Evolutionary conservation across 306 rosid species (phyloP).

Genomic region (Dalbergia cultrata): DNA sequence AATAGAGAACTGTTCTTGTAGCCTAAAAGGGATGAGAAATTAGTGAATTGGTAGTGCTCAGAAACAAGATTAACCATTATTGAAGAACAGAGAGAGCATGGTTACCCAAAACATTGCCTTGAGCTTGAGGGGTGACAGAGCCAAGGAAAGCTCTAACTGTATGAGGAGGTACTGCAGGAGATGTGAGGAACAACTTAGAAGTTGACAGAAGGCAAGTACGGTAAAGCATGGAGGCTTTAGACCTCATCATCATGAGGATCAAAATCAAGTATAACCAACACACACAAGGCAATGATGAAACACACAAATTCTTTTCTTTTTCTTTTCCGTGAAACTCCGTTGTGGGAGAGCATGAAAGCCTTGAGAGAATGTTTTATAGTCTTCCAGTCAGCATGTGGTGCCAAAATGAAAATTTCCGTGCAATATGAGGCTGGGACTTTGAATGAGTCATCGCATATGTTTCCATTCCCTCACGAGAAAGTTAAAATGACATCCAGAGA

Average conservation of each 20-base stretch:
- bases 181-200: conserved; percentile 40
- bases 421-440: conserved; percentile 36
- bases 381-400: not conserved
- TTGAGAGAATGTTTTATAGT: conserved; percentile 31
- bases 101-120: conserved; percentile 34
- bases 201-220: conserved; percentile 43
- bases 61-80: not conserved
- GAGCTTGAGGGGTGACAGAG: conserved; percentile 30
- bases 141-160: conserved; percentile 34
- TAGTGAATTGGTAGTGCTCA: not conserved
- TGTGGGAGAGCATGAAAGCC: conserved; percentile 25
- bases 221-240: conserved; percentile 44
- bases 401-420: conserved; percentile 46
- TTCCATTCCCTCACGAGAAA: not conserved
- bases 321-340: not conserved
- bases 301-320: not conserved
- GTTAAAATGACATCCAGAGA: conserved; percentile 17
- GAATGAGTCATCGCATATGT: conserved; percentile 46
- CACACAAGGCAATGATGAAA: conserved; percentile 5
- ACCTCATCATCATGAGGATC: conserved; percentile 55
- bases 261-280: not conserved
- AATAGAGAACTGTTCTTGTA: conserved; percentile 33
- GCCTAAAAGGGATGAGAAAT: conserved; percentile 15
- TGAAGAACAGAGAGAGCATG: not conserved
- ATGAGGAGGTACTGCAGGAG: conserved; percentile 33